A percentile compares a stretch with the other conserved stretches of the same genome.
Evolutionary conservation across 2,329 filamentous ascomycete species (phyloP).

Genomic region (Ophiostoma ips): DNA sequence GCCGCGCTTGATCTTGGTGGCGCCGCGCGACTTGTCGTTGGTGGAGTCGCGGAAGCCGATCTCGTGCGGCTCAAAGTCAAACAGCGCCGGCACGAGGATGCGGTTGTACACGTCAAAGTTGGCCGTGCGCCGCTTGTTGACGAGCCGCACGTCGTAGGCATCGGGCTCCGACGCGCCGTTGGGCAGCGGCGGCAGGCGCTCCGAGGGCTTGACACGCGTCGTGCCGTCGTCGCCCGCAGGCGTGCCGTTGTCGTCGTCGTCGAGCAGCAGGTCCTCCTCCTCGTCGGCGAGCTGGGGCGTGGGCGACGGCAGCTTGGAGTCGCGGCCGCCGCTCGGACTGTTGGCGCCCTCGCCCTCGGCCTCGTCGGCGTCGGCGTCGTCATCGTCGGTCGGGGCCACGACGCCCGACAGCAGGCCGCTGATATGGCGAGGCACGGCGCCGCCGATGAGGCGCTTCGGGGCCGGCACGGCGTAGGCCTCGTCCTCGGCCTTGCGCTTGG

Average conservation of each 20-base stretch:
- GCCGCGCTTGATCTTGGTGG: slow-evolving; percentile 37
- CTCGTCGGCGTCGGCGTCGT: slow-evolving; percentile 15
- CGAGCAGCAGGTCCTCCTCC: slow-evolving; percentile 7
- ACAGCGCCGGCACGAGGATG: slow-evolving; percentile 36
- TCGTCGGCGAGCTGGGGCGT: slow-evolving; percentile 6
- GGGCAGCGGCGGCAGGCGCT: slow-evolving; percentile 20
- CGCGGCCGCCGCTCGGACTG: background rate
- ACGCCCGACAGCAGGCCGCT: slow-evolving; percentile 24
- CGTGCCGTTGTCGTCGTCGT: slow-evolving; percentile 7
- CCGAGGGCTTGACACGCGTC: slow-evolving; percentile 10
- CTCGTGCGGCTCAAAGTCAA: slow-evolving; percentile 36
- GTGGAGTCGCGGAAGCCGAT: slow-evolving; percentile 47
- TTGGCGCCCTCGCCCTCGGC: slow-evolving; percentile 2
- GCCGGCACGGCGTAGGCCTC: slow-evolving; percentile 35
- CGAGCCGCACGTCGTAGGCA: slow-evolving; percentile 35
- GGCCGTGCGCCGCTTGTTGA: slow-evolving; percentile 25
- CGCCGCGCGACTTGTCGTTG: slow-evolving; percentile 40
- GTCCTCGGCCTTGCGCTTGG: slow-evolving; percentile 38
- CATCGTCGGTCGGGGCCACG: slow-evolving; percentile 14
- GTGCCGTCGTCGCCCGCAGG: slow-evolving; percentile 12
- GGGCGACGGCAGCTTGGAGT: slow-evolving; percentile 6
- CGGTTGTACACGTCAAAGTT: slow-evolving; percentile 33
- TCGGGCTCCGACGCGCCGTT: slow-evolving; percentile 33
- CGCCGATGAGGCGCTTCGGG: slow-evolving; percentile 29
- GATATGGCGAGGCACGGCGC: slow-evolving; percentile 25